Percentiles rank a stretch among this genome's conserved stretches.
Conservation (phyloP, 805 yeast genomes). For the Ascoidea rubescens region DNA sequence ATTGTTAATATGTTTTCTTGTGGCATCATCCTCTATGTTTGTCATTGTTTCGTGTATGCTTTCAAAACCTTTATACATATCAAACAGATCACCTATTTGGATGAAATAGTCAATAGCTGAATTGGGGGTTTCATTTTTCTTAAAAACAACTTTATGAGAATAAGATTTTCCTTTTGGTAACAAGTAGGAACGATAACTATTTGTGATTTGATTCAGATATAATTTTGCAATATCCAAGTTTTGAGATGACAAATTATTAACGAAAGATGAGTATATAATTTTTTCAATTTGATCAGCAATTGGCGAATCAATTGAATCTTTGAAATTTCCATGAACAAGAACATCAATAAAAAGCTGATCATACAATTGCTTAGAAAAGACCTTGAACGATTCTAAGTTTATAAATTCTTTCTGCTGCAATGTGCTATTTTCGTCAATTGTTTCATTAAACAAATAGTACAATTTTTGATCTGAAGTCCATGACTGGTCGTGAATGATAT, state of each 20-base stretch:
- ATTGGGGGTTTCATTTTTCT: constrained; percentile 25
- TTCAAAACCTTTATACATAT: neutral
- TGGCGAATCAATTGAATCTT: constrained; percentile 12
- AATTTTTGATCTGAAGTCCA: constrained; percentile 55
- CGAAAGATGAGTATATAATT: neutral
- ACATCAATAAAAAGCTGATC: constrained; percentile 54
- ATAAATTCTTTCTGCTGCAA: constrained; percentile 22
- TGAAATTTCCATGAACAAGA: constrained; percentile 66
- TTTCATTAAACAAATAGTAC: constrained; percentile 24
- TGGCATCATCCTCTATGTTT: neutral
- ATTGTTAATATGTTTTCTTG: neutral
- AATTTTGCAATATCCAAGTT: neutral
- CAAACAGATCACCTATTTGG: constrained; percentile 39
- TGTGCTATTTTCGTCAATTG: constrained; percentile 20
- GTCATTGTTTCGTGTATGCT: neutral
- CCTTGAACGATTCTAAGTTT: constrained; percentile 29
- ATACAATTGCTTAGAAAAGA: constrained; percentile 20
- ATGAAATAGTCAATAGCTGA: constrained; percentile 71
- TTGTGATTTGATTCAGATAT: neutral
- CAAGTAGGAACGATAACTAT: neutral
- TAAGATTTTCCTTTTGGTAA: neutral
- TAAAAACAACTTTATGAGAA: neutral
- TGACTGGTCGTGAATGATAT: constrained; percentile 56
- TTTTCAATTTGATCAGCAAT: neutral
- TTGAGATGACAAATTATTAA: neutral